Conservation (phyloP, 2,329 filamentous ascomycete species). For the Acrodontium crateriforme region DNA sequence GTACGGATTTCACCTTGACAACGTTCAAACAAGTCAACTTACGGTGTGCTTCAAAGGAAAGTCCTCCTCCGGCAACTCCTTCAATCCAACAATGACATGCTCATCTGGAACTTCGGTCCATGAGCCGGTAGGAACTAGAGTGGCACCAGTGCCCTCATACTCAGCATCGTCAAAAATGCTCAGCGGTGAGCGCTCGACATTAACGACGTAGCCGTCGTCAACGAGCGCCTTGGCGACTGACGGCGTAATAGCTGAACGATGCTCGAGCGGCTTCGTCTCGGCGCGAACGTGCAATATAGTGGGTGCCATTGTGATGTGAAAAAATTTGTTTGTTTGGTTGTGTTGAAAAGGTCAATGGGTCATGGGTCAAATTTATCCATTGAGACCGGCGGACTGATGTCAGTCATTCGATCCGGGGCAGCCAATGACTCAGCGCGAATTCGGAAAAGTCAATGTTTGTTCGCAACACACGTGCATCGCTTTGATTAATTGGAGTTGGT, state of each 20-base stretch:
- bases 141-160: constrained; percentile 27
- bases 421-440: no score
- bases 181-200: constrained; percentile 26
- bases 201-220: constrained; percentile 26
- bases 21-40: constrained; percentile 2
- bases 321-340: not conserved
- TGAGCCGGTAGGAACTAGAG: constrained; percentile 25
- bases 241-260: constrained; percentile 25
- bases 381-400: no score
- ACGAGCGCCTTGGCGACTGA: constrained; percentile 27
- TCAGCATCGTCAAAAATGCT: constrained; percentile 27
- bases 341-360: no score
- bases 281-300: constrained; percentile 20
- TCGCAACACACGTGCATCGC: no score
- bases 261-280: constrained; percentile 26
- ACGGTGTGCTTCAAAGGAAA: constrained; percentile 54
- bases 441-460: no score
- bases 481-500: no score
- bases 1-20: not conserved
- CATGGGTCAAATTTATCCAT: no score
- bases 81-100: constrained; percentile 24
- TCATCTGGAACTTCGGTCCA: constrained; percentile 29
- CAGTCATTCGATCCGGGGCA: no score
- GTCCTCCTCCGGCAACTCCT: constrained; percentile 40
- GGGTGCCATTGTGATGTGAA: constrained; percentile 11